Evolutionary conservation across 2,329 filamentous ascomycete genomes (phyloP).

Genomic region (Elsinoe necatrix): DNA sequence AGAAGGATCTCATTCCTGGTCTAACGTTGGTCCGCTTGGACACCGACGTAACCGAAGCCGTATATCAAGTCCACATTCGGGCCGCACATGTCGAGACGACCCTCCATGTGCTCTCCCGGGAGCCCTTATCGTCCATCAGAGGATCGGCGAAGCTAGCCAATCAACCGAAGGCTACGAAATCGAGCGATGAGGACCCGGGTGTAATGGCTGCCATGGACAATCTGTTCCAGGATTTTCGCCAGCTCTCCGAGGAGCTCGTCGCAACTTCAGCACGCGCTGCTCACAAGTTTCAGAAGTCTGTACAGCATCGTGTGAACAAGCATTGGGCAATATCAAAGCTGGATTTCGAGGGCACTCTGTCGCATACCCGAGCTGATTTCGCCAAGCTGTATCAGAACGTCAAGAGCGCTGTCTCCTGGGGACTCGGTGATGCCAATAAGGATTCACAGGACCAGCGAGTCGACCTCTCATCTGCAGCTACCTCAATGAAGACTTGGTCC

Average conservation of each 20-base stretch:
- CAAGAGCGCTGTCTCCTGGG: neutral
- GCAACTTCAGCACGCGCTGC: neutral
- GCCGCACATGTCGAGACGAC: neutral
- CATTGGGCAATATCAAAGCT: neutral
- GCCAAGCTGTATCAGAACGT: neutral
- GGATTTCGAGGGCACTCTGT: neutral
- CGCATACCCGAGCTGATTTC: neutral
- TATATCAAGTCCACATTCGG: neutral
- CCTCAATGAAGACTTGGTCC: neutral
- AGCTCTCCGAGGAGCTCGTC: neutral
- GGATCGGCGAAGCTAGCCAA: neutral
- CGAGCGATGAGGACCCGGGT: neutral
- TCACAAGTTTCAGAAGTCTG: neutral
- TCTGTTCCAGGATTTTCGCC: neutral
- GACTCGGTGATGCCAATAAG: neutral
- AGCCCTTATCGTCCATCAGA: neutral
- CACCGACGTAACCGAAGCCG: neutral
- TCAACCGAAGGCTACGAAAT: neutral
- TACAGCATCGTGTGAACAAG: neutral
- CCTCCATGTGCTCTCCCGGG: neutral
- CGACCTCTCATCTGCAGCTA: neutral
- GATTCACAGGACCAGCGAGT: neutral
- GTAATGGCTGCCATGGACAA: neutral
- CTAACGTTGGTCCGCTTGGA: conserved; percentile 3
- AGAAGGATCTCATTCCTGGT: conserved; percentile 10